A percentile compares a stretch with the other conserved stretches of the same genome.
Conservation (phyloP, 2,329 filamentous ascomycete genomes). For the Penicillium brevicompactum region DNA sequence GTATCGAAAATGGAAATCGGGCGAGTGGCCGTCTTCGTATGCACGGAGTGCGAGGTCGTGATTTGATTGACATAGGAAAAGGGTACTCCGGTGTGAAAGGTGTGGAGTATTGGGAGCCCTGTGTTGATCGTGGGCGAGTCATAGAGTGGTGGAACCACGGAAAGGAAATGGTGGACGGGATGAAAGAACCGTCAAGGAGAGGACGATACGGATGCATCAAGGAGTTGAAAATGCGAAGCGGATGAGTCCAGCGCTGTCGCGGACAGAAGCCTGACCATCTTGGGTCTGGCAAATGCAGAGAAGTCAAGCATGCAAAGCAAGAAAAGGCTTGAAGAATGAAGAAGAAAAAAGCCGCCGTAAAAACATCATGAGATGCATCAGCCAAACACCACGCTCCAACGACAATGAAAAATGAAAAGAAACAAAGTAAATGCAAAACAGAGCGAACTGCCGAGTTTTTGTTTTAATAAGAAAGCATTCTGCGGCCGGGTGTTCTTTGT, state of each 20-base stretch:
- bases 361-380: constrained; percentile 16
- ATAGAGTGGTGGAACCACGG: constrained; percentile 20
- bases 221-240: constrained; percentile 12
- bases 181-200: constrained; percentile 15
- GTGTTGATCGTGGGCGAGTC: constrained; percentile 19
- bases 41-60: constrained; percentile 18
- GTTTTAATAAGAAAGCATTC: constrained; percentile 46
- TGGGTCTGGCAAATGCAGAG: neutral
- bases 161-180: constrained; percentile 6
- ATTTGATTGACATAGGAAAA: constrained; percentile 14
- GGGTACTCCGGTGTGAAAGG: constrained; percentile 9
- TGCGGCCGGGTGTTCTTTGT: constrained; percentile 26
- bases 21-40: constrained; percentile 8
- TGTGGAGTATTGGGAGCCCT: constrained; percentile 3
- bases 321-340: constrained; percentile 13
- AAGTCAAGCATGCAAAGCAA: constrained; percentile 19
- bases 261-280: neutral
- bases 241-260: constrained; percentile 1
- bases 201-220: constrained; percentile 22
- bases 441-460: neutral
- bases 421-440: neutral
- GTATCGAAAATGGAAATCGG: constrained; percentile 1
- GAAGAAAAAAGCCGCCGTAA: constrained; percentile 15
- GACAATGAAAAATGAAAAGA: constrained; percentile 17
- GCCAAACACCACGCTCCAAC: constrained; percentile 27